Evolutionary conservation across 805 yeast species (phyloP), one percentile per base, ranked within the genome.

Genomic region (Candida vartiovaarae): DNA sequence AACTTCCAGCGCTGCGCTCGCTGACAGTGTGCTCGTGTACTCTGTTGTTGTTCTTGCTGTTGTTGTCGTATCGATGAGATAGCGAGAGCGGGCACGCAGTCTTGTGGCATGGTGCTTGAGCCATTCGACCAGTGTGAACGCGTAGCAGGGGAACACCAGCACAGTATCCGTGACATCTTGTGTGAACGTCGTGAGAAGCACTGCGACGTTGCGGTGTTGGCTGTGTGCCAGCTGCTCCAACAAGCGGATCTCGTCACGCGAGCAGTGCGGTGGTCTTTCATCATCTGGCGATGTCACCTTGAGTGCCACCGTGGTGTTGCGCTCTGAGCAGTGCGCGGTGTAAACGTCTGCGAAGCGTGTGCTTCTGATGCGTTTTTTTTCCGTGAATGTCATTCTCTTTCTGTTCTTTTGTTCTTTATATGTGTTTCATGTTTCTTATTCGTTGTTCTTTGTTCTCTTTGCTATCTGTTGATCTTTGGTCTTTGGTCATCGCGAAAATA

Each of bases 241-340:
- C 4, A 76, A 53, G 26, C 56, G 59, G 32, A 74, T 49, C 53
- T 78, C 84, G 36, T 64, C 66, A 24, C 63, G 43, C n/a, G 75
- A 66, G 46, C 64, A 64, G 51, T 78, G 84, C 2, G 84, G 84
- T 3, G 78, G 72, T 20, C 61, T 57, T 43, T 74, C 77, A 34
- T 71, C 76, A 36, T 71, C 78, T 4, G 72, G 72, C 15, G 71
- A 70, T 2, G 72, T 66, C 20, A 70, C 56, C 52, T 78, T 78
- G 36, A 78, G 48, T 0, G 79, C 82, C 7, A 63, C 69, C 3
- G 43, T 35, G 7, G 25, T 11, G 11, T 45, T 47, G 6, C 40
- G 44, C 4, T 7, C 10, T 3, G 32, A 23, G 7, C 53, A 57
- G 1, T 34, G 43, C 4, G 65, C 62, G 29, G 43, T 44, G 41